A percentile compares a stretch with the other conserved stretches of the same genome.
Evolutionary conservation across 2,329 filamentous ascomycete genomes (phyloP).

Genomic region (Clonostachys rhizophaga): DNA sequence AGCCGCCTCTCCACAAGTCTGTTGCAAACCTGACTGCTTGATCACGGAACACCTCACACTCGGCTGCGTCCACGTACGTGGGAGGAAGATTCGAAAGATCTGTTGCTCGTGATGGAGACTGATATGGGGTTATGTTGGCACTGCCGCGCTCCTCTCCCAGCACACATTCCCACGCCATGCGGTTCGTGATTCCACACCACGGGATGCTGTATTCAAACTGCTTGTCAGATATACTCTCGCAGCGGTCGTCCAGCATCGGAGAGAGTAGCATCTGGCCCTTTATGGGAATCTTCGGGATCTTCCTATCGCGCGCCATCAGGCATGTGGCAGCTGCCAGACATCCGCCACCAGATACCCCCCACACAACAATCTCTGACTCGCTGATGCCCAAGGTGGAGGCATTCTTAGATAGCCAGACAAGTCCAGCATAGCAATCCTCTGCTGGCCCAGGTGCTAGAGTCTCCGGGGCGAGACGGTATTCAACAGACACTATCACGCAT

Average conservation of each 20-base stretch:
- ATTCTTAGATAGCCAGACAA: slow-evolving; percentile 30
- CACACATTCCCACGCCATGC: slow-evolving; percentile 33
- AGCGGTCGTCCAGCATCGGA: slow-evolving; percentile 41
- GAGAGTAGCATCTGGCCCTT: slow-evolving; percentile 34
- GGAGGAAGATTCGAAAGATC: slow-evolving; percentile 30
- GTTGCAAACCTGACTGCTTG: slow-evolving; percentile 30
- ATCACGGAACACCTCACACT: slow-evolving; percentile 35
- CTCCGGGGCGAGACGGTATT: slow-evolving; percentile 16
- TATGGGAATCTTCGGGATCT: slow-evolving; percentile 15
- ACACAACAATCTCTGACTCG: slow-evolving; percentile 26
- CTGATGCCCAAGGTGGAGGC: slow-evolving; percentile 32
- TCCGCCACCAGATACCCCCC: slow-evolving; percentile 36
- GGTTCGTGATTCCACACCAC: slow-evolving; percentile 28
- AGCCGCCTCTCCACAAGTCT: slow-evolving; percentile 28
- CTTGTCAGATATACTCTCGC: slow-evolving; percentile 16
- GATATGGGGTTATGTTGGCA: slow-evolving; percentile 23
- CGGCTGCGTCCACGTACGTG: slow-evolving; percentile 36
- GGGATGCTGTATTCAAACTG: slow-evolving; percentile 22
- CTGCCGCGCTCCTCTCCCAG: slow-evolving; percentile 25
- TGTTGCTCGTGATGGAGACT: slow-evolving; percentile 26
- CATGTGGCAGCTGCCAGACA: slow-evolving; percentile 29
- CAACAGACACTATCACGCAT: slow-evolving; percentile 13
- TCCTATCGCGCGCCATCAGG: slow-evolving; percentile 27
- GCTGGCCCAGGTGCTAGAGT: slow-evolving; percentile 9
- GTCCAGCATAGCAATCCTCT: slow-evolving; percentile 14